Conservation (phyloP, 352 stramenopile species). For the Phytophthora pisi region DNA sequence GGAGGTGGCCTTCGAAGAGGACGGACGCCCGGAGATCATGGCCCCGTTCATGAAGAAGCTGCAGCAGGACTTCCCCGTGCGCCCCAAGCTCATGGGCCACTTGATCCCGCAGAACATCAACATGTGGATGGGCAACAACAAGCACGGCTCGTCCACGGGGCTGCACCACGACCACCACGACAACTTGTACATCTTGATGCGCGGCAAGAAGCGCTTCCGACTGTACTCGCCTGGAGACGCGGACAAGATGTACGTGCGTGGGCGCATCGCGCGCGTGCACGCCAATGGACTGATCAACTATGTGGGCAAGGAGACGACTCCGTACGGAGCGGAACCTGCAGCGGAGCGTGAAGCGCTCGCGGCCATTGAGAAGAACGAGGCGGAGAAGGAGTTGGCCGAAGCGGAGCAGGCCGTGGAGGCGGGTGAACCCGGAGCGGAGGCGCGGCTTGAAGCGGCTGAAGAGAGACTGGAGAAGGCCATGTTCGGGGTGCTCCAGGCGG, state of each 20-base stretch:
- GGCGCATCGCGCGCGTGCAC: slow-evolving; percentile 88
- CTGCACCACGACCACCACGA: slow-evolving; percentile 99
- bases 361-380: slow-evolving; percentile 63
- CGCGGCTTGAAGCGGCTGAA: slow-evolving; percentile 63
- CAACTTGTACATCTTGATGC: slow-evolving; percentile 97
- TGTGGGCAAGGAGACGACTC: slow-evolving; percentile 80
- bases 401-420: slow-evolving; percentile 62
- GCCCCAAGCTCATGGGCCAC: slow-evolving; percentile 81
- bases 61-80: slow-evolving; percentile 82
- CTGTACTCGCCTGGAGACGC: slow-evolving; percentile 92
- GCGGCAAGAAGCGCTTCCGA: slow-evolving; percentile 94
- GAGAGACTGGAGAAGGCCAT: slow-evolving; percentile 72
- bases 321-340: slow-evolving; percentile 74
- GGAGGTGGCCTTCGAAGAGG: slow-evolving; percentile 79
- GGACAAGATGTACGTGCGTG: slow-evolving; percentile 92
- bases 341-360: slow-evolving; percentile 62
- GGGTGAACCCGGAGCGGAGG: slow-evolving; percentile 51
- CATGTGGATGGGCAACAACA: slow-evolving; percentile 96
- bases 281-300: slow-evolving; percentile 97
- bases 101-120: slow-evolving; percentile 96
- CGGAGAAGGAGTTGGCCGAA: slow-evolving; percentile 60
- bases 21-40: slow-evolving; percentile 86
- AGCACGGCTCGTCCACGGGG: slow-evolving; percentile 83
- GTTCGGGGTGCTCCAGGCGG: slow-evolving; percentile 75
- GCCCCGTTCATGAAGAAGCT: slow-evolving; percentile 82